A percentile compares a stretch with the other conserved stretches of the same genome.
Conservation (phyloP, 768 basidiomycete species). For the Rhizopogon sp. region DNA sequence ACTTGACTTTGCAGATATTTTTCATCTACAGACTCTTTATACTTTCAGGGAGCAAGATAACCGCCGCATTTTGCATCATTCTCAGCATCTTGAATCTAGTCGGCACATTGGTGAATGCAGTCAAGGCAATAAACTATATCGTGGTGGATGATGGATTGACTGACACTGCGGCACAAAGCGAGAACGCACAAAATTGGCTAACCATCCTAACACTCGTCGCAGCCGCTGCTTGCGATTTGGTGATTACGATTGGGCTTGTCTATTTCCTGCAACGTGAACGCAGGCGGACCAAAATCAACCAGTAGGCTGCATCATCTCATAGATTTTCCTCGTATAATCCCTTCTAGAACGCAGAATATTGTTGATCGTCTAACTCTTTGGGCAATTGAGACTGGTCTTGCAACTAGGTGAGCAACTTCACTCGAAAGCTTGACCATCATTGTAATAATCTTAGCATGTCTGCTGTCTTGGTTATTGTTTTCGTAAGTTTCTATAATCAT, state of each 20-base stretch:
- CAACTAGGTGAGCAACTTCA: background rate
- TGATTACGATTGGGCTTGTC: slow-evolving; percentile 1
- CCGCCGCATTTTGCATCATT: background rate
- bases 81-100: background rate
- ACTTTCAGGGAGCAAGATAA: background rate
- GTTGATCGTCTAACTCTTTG: background rate
- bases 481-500: background rate
- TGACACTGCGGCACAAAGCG: background rate
- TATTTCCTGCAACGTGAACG: slow-evolving; percentile 2
- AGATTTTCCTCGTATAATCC: background rate
- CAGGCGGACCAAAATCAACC: background rate
- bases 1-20: background rate
- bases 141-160: no score
- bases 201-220: slow-evolving; percentile 3
- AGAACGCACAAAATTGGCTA: slow-evolving; percentile 1
- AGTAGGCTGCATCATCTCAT: background rate
- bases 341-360: background rate
- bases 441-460: background rate
- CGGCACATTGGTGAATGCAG: slow-evolving; percentile 3
- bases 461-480: background rate
- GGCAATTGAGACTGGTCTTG: background rate
- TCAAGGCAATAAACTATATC: background rate
- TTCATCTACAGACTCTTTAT: slow-evolving; percentile 2
- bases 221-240: slow-evolving; percentile 3
- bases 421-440: background rate